Evolutionary conservation across 1,284 basidiomycete species (phyloP).

Genomic region (Ceratobasidium sp.): DNA sequence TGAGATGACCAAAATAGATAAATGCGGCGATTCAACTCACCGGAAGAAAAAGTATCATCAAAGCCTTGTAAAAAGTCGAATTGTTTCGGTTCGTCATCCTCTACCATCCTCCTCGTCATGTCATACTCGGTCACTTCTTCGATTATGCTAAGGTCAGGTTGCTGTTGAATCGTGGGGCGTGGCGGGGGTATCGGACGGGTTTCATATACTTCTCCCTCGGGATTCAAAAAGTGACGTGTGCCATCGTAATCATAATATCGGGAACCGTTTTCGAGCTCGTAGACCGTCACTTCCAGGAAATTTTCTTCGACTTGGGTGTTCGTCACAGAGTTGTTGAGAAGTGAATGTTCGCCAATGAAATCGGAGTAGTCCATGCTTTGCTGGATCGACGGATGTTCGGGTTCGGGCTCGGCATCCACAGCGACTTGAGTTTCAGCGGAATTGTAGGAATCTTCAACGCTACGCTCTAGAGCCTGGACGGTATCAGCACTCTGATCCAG

Average conservation of each 20-base stretch:
- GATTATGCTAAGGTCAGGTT: slow-evolving; percentile 27
- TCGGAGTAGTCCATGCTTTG: slow-evolving; percentile 36
- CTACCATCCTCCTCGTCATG: slow-evolving; percentile 24
- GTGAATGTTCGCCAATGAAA: slow-evolving; percentile 31
- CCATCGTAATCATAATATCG: slow-evolving; percentile 33
- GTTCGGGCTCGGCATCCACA: neutral
- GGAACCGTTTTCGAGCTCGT: slow-evolving; percentile 35
- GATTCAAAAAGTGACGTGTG: slow-evolving; percentile 25
- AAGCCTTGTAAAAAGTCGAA: slow-evolving; percentile 25
- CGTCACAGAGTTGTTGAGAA: slow-evolving; percentile 11
- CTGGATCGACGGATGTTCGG: slow-evolving; percentile 30
- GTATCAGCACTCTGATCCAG: slow-evolving; percentile 25
- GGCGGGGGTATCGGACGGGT: slow-evolving; percentile 26
- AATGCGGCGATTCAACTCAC: slow-evolving; percentile 3
- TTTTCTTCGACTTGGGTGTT: slow-evolving; percentile 19
- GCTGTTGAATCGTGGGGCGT: slow-evolving; percentile 27
- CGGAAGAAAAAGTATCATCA: slow-evolving; percentile 25
- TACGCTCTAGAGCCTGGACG: slow-evolving; percentile 5
- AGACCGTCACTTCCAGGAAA: slow-evolving; percentile 30
- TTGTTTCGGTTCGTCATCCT: neutral
- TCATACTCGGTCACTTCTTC: slow-evolving; percentile 35
- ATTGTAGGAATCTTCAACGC: slow-evolving; percentile 8
- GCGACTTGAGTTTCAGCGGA: neutral
- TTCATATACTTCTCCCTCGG: slow-evolving; percentile 34
- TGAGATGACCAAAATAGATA: no score